These are phyloP conservation scores for Podospora didyma DNA, from an alignment of 495 filamentous ascomycete genomes.

Conservation along the genomic window DNA sequence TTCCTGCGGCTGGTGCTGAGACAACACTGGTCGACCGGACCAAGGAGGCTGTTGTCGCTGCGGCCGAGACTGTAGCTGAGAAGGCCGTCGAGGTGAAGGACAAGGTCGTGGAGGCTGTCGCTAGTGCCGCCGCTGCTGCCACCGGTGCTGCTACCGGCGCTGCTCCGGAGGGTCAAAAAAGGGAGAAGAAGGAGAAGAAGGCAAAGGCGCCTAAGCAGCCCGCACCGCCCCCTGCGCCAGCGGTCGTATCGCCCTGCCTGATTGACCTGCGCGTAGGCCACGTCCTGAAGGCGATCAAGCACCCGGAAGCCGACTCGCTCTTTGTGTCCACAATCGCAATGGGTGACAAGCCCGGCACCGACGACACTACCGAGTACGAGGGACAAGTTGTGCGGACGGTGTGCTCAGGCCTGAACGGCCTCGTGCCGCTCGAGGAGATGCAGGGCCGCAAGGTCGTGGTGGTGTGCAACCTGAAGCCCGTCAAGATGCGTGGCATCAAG, in stretches of 20 bases:
- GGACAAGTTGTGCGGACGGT: slow-evolving; percentile 89
- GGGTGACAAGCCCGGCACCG: slow-evolving; percentile 79
- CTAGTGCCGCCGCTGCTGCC: background rate
- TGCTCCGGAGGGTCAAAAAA: slow-evolving; percentile 26
- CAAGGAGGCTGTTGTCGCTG: slow-evolving; percentile 43
- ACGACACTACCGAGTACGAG: slow-evolving; percentile 82
- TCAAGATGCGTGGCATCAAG: slow-evolving; percentile 98
- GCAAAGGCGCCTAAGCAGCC: slow-evolving; percentile 68
- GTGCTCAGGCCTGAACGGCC: slow-evolving; percentile 91
- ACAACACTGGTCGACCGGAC: slow-evolving; percentile 48
- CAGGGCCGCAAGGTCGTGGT: slow-evolving; percentile 90
- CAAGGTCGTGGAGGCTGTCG: slow-evolving; percentile 11
- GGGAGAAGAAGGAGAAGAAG: slow-evolving; percentile 66
- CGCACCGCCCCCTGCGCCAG: slow-evolving; percentile 61
- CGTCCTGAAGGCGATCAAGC: slow-evolving; percentile 89
- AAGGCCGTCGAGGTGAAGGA: slow-evolving; percentile 31
- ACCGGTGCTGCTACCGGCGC: slow-evolving; percentile 32
- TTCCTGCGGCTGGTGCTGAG: slow-evolving; percentile 36
- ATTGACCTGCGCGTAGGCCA: slow-evolving; percentile 96
- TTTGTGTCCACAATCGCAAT: slow-evolving; percentile 96
- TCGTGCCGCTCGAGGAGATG: slow-evolving; percentile 92
- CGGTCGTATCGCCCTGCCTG: slow-evolving; percentile 71
- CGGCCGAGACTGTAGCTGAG: slow-evolving; percentile 53
- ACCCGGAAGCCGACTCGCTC: slow-evolving; percentile 94
- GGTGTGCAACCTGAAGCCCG: slow-evolving; percentile 96